Conservation (phyloP, 345 rosid genomes). For the Populus ilicifolia region DNA sequence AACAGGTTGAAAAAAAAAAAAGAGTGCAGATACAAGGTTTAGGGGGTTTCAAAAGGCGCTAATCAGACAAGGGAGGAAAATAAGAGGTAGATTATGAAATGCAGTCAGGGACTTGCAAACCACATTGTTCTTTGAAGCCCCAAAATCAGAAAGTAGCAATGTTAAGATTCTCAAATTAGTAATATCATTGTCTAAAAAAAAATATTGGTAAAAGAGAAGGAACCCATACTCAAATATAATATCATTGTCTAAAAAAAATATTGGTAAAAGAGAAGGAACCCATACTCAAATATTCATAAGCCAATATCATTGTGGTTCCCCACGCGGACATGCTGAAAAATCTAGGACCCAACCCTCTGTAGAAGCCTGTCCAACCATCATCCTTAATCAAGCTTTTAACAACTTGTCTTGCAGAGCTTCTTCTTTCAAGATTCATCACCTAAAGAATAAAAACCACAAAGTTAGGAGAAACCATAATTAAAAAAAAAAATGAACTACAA, state of each 20-base stretch:
- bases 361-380: constrained; percentile 92
- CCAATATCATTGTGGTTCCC: constrained; percentile 97
- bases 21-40: background rate
- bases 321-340: constrained; percentile 98
- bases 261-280: constrained; percentile 11
- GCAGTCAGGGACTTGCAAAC: background rate
- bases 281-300: constrained; percentile 97
- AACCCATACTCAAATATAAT: constrained; percentile 78
- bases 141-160: background rate
- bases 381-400: constrained; percentile 67
- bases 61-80: background rate
- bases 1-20: no score
- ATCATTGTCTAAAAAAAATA: no score
- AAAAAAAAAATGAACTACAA: background rate
- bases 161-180: background rate
- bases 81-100: background rate
- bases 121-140: background rate
- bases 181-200: background rate
- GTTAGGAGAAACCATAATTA: background rate
- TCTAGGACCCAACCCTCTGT: constrained; percentile 92
- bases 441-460: constrained; percentile 20
- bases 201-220: constrained; percentile 3
- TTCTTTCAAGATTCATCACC: constrained; percentile 87
- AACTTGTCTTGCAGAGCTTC: constrained; percentile 63
- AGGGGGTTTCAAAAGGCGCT: background rate